Conservation (phyloP, 179 eudicot genomes). For the Corrigiola litoralis region DNA sequence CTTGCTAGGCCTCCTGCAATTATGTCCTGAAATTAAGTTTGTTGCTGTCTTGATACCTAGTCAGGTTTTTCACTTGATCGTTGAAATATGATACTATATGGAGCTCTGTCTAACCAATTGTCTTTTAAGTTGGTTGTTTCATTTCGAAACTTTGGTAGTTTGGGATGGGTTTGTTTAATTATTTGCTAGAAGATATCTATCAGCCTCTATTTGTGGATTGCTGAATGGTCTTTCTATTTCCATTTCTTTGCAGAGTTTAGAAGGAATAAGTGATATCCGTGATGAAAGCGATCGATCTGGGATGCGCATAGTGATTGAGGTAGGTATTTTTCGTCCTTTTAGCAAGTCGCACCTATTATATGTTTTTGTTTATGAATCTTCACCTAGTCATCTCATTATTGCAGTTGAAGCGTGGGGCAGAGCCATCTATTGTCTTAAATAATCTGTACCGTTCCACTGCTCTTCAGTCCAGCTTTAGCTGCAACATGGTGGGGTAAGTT, state of each 20-base stretch:
- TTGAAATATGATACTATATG: neutral
- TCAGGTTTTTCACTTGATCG: neutral
- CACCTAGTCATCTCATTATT: slow-evolving; percentile 10
- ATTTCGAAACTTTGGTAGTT: too few relatives aligned
- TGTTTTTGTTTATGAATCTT: neutral
- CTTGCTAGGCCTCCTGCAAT: too few relatives aligned
- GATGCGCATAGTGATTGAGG: slow-evolving; percentile 98
- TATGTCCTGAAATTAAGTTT: too few relatives aligned
- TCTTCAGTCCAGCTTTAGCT: slow-evolving; percentile 88
- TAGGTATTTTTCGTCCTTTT: slow-evolving; percentile 14
- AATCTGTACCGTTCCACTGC: slow-evolving; percentile 84
- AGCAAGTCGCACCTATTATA: neutral
- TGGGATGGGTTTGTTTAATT: too few relatives aligned
- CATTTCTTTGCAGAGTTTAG: slow-evolving; percentile 46
- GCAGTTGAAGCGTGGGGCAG: slow-evolving; percentile 92
- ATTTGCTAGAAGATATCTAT: neutral
- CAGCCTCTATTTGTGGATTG: neutral
- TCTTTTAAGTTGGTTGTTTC: neutral
- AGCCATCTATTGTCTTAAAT: slow-evolving; percentile 80
- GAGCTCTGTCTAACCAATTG: neutral
- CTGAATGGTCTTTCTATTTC: neutral
- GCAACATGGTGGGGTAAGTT: slow-evolving; percentile 99
- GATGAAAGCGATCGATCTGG: slow-evolving; percentile 99
- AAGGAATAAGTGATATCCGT: slow-evolving; percentile 95
- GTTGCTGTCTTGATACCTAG: neutral